Conservation (phyloP, 192 early-diverging fungal genomes). For the Obelidium mucronatum region DNA sequence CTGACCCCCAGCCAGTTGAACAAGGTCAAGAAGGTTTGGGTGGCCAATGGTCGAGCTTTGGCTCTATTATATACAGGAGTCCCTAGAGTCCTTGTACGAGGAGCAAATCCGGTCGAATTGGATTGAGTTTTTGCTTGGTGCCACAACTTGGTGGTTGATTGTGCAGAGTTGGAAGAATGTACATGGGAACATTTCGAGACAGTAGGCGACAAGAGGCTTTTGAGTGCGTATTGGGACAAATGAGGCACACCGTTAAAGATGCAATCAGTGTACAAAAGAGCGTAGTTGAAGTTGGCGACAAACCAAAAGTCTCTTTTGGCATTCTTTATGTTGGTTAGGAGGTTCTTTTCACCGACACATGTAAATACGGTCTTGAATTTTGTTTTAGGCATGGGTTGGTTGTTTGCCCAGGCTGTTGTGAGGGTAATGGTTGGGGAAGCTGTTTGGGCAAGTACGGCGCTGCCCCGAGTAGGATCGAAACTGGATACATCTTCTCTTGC, state of each 20-base stretch:
- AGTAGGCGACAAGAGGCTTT: constrained; percentile 30
- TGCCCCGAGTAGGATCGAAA: constrained; percentile 18
- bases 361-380: constrained; percentile 26
- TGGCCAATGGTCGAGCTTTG: constrained; percentile 22
- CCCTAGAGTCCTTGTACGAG: constrained; percentile 21
- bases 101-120: constrained; percentile 24
- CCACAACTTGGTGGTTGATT: constrained; percentile 3
- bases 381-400: constrained; percentile 5
- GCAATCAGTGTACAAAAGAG: constrained; percentile 15
- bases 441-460: background rate
- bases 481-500: constrained; percentile 13
- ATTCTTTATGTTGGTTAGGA: constrained; percentile 11
- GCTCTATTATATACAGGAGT: constrained; percentile 14
- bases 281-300: background rate
- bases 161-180: constrained; percentile 15
- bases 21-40: constrained; percentile 26
- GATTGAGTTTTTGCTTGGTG: constrained; percentile 8
- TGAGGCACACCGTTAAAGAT: background rate
- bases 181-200: constrained; percentile 32
- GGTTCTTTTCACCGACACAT: constrained; percentile 26
- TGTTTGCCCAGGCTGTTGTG: constrained; percentile 15
- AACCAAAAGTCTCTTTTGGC: constrained; percentile 12
- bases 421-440: constrained; percentile 9
- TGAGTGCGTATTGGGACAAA: constrained; percentile 21
- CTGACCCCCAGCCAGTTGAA: background rate